These are phyloP conservation scores for Iris macrosiphon DNA, from an alignment of 106 monocot species.

Conservation along the genomic window DNA sequence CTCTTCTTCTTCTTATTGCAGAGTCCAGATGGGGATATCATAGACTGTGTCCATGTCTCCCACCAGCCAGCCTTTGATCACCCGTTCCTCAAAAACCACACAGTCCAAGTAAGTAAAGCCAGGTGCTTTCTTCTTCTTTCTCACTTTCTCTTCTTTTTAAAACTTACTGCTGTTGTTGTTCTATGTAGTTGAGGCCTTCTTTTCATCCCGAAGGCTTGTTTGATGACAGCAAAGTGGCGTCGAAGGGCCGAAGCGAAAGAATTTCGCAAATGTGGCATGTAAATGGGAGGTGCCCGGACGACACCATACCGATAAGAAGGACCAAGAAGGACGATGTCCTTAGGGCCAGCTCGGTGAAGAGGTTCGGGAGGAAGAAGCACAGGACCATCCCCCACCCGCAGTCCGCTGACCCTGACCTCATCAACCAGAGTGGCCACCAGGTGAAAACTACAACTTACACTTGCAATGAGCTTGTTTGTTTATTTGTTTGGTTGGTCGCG, in stretches of 20 bases:
- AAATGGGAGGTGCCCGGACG: slow-evolving; percentile 45
- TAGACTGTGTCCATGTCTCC: slow-evolving; percentile 56
- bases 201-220: slow-evolving; percentile 42
- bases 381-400: slow-evolving; percentile 23
- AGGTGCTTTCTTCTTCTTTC: background rate
- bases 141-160: background rate
- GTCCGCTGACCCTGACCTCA: slow-evolving; percentile 43
- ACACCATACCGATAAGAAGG: slow-evolving; percentile 63
- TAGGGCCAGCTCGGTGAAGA: slow-evolving; percentile 42
- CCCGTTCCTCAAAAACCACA: slow-evolving; percentile 58
- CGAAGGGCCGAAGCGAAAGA: background rate
- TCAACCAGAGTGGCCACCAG: slow-evolving; percentile 59
- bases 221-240: slow-evolving; percentile 24
- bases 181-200: slow-evolving; percentile 39
- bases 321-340: slow-evolving; percentile 56
- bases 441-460: slow-evolving; percentile 4
- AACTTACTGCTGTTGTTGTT: background rate
- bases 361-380: slow-evolving; percentile 50
- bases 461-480: background rate
- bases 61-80: slow-evolving; percentile 65
- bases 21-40: slow-evolving; percentile 71
- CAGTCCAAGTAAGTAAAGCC: slow-evolving; percentile 21
- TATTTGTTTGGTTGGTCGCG: too few relatives aligned
- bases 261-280: slow-evolving; percentile 45
- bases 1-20: slow-evolving; percentile 1